Base-by-base conservation (phyloP, 2,329 filamentous ascomycete genomes). In the Davidsoniella virescens region DNA sequence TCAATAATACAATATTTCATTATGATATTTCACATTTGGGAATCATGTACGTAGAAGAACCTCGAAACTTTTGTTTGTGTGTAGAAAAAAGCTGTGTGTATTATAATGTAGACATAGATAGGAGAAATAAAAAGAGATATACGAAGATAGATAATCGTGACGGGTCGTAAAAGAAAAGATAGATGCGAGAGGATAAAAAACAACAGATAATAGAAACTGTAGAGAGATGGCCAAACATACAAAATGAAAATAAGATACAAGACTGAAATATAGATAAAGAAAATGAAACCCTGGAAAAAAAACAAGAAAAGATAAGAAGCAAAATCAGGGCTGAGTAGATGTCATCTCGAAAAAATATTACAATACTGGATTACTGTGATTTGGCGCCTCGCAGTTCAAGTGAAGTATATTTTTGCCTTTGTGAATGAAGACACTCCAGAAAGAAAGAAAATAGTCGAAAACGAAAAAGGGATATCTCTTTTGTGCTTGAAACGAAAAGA, bases 91-190 rank as follows among this genome's bases (percentile, higher is more conserved):
- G 50, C 26, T 26, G 44, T 44, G 49, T 29, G 38, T 43, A 54
- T 45, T 29, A 49, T 29, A 45, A 45, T 48, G 38, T 20, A 48
- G 20, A 50, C 50, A 47, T 45, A 43, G 47, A 41, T 23, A 23
- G 20, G 51, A 46, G 52, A 29, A 48, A 37, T 50, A 45, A 49
- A 44, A 48, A 47, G 45, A 50, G 52, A 47, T 33, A 47, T 33
- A 33, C 29, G 12, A 33, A 33, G 9, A 56, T 33, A 45, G 55
- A 55, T 25, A 46, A 51, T 49, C 50, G 26, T 53, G 41, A 51
- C 18, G 26, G 33, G 39, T 46, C 52, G 20, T 49, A 25, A 53
- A 49, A 16, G 51, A 52, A 47, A 50, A 14, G 14, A 39, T 14
- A 7, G 14, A 39, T 14, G 14, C 47, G 49, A 49, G 55, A 58